Conservation (phyloP, 2,329 filamentous ascomycete species). For the Rhynchosporium secalis region DNA sequence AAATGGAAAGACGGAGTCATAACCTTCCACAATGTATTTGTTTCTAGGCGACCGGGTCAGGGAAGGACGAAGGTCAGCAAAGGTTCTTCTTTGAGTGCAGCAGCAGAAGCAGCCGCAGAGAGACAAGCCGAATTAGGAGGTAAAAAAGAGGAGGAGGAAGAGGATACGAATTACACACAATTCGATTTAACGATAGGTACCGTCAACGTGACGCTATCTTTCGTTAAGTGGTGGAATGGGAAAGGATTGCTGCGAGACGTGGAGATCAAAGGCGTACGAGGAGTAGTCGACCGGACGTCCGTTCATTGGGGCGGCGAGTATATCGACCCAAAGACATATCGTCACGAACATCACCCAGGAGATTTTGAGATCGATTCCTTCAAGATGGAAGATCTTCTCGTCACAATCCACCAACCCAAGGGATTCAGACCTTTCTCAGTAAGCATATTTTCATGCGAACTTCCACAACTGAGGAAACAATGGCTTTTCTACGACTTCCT, state of each 20-base stretch:
- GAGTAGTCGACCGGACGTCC: slow-evolving; percentile 86
- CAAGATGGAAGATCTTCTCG: slow-evolving; percentile 88
- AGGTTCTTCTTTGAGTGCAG: slow-evolving; percentile 81
- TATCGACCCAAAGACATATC: slow-evolving; percentile 81
- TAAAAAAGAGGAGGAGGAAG: slow-evolving; percentile 52
- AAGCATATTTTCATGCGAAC: slow-evolving; percentile 93
- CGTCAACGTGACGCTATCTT: slow-evolving; percentile 94
- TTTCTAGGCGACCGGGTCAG: slow-evolving; percentile 86
- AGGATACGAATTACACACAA: slow-evolving; percentile 96
- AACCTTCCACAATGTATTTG: slow-evolving; percentile 93
- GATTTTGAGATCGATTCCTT: slow-evolving; percentile 98
- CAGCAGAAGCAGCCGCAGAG: slow-evolving; percentile 78
- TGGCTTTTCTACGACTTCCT: slow-evolving; percentile 98
- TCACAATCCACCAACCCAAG: slow-evolving; percentile 87
- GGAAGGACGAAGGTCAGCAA: slow-evolving; percentile 82
- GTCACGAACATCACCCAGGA: slow-evolving; percentile 82
- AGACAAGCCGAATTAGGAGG: slow-evolving; percentile 53
- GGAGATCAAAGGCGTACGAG: slow-evolving; percentile 88
- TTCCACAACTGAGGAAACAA: slow-evolving; percentile 89
- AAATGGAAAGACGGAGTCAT: slow-evolving; percentile 96
- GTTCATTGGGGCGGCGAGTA: slow-evolving; percentile 70
- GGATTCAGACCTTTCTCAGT: slow-evolving; percentile 93
- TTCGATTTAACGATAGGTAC: slow-evolving; percentile 95
- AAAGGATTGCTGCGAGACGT: slow-evolving; percentile 90
- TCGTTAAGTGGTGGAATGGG: slow-evolving; percentile 99